phyloP scores from a whole-genome alignment of 768 basidiomycete genomes.

The Kondoa malvinella region DNA sequence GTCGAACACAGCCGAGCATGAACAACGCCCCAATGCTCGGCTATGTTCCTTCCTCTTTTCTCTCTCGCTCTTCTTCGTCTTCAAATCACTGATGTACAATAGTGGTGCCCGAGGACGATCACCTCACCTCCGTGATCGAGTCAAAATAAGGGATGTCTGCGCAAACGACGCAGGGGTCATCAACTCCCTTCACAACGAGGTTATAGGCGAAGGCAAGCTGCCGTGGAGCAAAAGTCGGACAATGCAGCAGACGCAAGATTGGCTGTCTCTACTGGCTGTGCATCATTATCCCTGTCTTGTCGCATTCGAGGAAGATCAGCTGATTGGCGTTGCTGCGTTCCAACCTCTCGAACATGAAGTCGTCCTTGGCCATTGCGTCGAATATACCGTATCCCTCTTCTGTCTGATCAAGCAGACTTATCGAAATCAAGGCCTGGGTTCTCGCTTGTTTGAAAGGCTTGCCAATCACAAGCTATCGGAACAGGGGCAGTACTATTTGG shows the following conservation, averaged over 20 bases:
- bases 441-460: neutral
- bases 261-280: neutral
- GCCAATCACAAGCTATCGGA: neutral
- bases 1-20: too few relatives aligned
- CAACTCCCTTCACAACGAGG: neutral
- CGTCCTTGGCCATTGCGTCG: neutral
- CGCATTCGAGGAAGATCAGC: neutral
- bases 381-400: neutral
- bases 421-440: neutral
- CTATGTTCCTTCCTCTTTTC: too few relatives aligned
- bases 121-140: too few relatives aligned
- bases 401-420: neutral
- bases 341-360: neutral
- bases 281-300: neutral
- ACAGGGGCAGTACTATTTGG: neutral
- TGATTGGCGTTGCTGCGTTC: neutral
- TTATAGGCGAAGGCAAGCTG: neutral
- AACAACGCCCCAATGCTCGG: too few relatives aligned
- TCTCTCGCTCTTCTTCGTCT: too few relatives aligned
- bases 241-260: neutral
- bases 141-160: neutral
- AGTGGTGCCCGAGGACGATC: too few relatives aligned
- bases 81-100: too few relatives aligned
- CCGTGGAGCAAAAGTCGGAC: neutral
- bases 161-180: neutral